These are phyloP conservation scores for Clitopilus passeckerianus DNA, from an alignment of 768 basidiomycete genomes.

Conservation along the genomic window DNA sequence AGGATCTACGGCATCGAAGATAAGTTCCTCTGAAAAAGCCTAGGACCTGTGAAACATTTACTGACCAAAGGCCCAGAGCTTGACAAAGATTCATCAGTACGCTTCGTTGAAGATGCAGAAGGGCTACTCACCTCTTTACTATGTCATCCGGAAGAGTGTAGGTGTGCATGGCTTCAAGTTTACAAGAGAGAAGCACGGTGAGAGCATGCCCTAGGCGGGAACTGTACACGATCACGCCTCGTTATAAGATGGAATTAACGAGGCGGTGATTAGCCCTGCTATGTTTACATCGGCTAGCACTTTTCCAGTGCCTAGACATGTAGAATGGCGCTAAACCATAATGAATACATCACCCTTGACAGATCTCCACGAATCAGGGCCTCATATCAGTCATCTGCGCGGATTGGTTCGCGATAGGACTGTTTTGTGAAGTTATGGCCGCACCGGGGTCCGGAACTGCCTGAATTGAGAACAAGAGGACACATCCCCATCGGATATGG, in stretches of 20 bases:
- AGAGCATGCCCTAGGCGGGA: neutral
- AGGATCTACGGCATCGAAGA: slow-evolving; percentile 14
- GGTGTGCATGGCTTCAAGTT: neutral
- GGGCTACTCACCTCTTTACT: neutral
- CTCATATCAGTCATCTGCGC: neutral
- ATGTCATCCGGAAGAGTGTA: neutral
- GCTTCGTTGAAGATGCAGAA: neutral
- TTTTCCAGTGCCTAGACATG: neutral
- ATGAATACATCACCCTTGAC: neutral
- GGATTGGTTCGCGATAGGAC: neutral
- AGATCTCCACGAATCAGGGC: neutral
- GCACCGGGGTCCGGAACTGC: neutral
- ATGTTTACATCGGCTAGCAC: too few relatives aligned
- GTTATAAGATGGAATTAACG: neutral
- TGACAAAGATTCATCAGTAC: neutral
- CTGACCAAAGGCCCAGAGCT: slow-evolving; percentile 17
- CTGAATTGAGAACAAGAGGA: neutral
- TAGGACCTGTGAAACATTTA: neutral
- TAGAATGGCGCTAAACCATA: neutral
- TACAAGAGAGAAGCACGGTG: neutral
- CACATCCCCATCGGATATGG: neutral
- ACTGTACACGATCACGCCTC: neutral
- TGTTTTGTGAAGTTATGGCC: neutral
- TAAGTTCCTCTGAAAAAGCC: neutral
- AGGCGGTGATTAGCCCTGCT: neutral